phyloP scores from a whole-genome alignment of 1,284 basidiomycete species.

The Puccinia polysora region DNA sequence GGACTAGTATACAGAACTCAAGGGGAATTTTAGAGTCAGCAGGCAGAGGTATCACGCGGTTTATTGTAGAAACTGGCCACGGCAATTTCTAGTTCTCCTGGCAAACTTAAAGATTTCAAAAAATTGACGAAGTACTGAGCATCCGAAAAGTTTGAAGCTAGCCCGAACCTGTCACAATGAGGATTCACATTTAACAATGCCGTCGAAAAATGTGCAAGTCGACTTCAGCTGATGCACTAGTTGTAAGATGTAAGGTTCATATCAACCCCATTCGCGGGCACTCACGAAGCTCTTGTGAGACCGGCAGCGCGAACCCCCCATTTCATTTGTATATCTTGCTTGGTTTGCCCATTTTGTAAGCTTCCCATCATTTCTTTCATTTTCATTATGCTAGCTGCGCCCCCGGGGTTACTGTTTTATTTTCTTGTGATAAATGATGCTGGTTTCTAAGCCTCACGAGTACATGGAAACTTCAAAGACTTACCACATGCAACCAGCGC shows the following conservation, averaged over 20 bases:
- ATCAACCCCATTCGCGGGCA: neutral
- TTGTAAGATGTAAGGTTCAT: neutral
- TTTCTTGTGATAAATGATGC: neutral
- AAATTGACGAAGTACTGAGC: slow-evolving; percentile 24
- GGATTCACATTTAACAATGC: neutral
- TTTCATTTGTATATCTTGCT: slow-evolving; percentile 38
- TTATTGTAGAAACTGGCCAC: slow-evolving; percentile 28
- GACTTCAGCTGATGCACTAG: neutral
- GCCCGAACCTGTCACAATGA: slow-evolving; percentile 5
- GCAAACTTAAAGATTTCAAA: slow-evolving; percentile 6
- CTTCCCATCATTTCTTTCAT: slow-evolving; percentile 35
- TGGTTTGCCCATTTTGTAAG: slow-evolving; percentile 30
- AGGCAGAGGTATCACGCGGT: slow-evolving; percentile 26
- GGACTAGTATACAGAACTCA: too few relatives aligned
- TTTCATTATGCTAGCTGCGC: slow-evolving; percentile 33
- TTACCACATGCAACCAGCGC: slow-evolving; percentile 39
- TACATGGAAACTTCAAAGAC: neutral
- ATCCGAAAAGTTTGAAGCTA: slow-evolving; percentile 34
- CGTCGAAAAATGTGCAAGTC: neutral
- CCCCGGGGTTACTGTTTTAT: slow-evolving; percentile 24
- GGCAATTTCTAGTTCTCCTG: slow-evolving; percentile 11
- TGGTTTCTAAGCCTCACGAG: neutral
- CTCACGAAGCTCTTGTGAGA: slow-evolving; percentile 36
- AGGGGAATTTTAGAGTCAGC: neutral
- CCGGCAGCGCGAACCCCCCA: slow-evolving; percentile 40